phyloP scores from a whole-genome alignment of 345 rosid genomes.

The Eucalyptus victrix region DNA sequence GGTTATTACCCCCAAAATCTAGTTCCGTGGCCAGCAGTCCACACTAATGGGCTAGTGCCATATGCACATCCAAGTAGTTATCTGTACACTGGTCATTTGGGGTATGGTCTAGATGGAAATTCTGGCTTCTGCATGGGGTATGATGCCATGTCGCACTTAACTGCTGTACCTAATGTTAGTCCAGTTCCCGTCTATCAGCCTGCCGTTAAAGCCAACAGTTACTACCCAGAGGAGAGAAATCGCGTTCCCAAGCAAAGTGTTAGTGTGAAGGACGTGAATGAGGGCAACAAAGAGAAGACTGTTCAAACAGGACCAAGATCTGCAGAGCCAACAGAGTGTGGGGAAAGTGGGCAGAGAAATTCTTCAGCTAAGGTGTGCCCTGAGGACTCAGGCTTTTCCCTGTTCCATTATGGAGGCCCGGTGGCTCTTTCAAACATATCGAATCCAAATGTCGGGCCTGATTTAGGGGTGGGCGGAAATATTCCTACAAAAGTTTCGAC shows the following conservation, averaged over 20 bases:
- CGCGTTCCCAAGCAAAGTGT: slow-evolving; percentile 10
- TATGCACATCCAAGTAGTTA: slow-evolving; percentile 51
- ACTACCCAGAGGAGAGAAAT: slow-evolving; percentile 22
- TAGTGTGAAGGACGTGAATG: slow-evolving; percentile 2
- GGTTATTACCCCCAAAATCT: slow-evolving; percentile 79
- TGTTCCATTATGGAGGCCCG: slow-evolving; percentile 90
- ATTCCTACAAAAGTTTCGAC: slow-evolving; percentile 31
- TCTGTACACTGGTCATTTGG: slow-evolving; percentile 44
- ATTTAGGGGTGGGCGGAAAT: slow-evolving; percentile 28
- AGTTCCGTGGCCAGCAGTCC: slow-evolving; percentile 66
- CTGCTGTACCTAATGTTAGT: slow-evolving; percentile 25
- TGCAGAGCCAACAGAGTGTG: slow-evolving; percentile 6
- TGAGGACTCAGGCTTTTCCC: slow-evolving; percentile 46
- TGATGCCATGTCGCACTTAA: slow-evolving; percentile 34
- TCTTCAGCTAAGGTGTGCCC: slow-evolving; percentile 3
- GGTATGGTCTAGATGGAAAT: slow-evolving; percentile 53
- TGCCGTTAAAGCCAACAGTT: slow-evolving; percentile 25
- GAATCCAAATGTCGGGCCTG: slow-evolving; percentile 11
- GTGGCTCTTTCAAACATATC: slow-evolving; percentile 44
- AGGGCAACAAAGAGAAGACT: slow-evolving; percentile 18
- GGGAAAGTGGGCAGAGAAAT: slow-evolving; percentile 9
- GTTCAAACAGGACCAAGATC: slow-evolving; percentile 7
- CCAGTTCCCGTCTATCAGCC: slow-evolving; percentile 48
- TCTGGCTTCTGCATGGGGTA: slow-evolving; percentile 60
- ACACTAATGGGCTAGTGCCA: slow-evolving; percentile 48